These are phyloP conservation scores for Trichoderma guizhouense DNA, from an alignment of 2,329 filamentous ascomycete species.

Conservation along the genomic window DNA sequence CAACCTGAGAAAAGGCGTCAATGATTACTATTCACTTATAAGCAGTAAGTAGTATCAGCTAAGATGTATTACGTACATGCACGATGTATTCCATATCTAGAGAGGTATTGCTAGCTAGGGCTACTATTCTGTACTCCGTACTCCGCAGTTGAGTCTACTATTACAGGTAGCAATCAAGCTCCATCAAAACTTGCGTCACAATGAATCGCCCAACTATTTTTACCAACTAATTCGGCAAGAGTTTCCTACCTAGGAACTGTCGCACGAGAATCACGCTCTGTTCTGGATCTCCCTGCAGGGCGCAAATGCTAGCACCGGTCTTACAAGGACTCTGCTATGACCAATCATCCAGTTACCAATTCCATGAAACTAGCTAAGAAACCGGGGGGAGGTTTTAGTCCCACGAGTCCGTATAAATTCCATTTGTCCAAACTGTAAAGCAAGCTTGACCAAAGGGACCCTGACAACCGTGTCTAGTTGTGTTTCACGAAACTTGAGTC, in stretches of 20 bases:
- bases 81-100: neutral
- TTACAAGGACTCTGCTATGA: neutral
- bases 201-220: neutral
- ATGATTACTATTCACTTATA: neutral
- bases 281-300: neutral
- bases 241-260: neutral
- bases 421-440: neutral
- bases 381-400: neutral
- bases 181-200: neutral
- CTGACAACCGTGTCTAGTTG: neutral
- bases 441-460: neutral
- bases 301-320: neutral
- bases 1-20: neutral
- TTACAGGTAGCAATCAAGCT: neutral
- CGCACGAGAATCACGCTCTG: neutral
- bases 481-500: neutral
- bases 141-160: neutral
- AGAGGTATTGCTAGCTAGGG: neutral
- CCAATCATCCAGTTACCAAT: neutral
- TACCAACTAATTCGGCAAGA: neutral
- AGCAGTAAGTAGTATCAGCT: neutral
- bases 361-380: neutral
- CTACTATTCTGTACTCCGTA: neutral
- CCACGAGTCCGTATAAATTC: neutral
- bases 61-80: neutral